Evolutionary conservation across 345 rosid species (phyloP), one percentile per base, ranked within the genome.

Genomic region (Moringa oleifera): DNA sequence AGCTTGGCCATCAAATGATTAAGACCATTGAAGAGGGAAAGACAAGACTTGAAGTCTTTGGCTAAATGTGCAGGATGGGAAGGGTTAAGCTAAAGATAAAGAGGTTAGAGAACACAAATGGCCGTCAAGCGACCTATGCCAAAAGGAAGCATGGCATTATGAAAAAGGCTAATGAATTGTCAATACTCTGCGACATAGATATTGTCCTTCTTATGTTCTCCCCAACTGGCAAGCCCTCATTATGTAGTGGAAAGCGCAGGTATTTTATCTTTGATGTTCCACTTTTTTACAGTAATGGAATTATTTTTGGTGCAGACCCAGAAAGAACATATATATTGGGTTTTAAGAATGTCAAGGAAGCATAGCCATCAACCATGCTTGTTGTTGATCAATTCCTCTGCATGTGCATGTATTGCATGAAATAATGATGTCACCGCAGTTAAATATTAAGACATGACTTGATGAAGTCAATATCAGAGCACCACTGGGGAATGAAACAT

Each of bases 201-300:
- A 77, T 86, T 61, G 64, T 81, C 71, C 90, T 89, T 66, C 87
- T 89, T 73, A 84, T 89, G 90, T 89, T 89, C 68, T 89, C 93
- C 20, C 88, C 96, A 6, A 67, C 76, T 0, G 86, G 92, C 23
- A 89, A 82, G 69, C 87, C 96, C 54, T 77, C 88, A 0, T 33
- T 84, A 8, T 81, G 87, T 66, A 73, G 54, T 53, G 87, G 93
- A 31, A 77, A 76, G 54, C 80, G 71, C 63, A 79, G 90, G 93
- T 88, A 69, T 59, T 25, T 28, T 59, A 59, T 19, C 1, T 51
- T 51, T 53, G n/a, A 31, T 51, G 18, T 46, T 20, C 23, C 28
- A 3, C 17, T 20, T 20, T 20, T 31, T 68, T 50, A 21, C 54
- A 13, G 46, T 24, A 13, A 46, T 50, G 50, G 25, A 12, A 47